Evolutionary conservation across 106 monocot species (phyloP), one percentile per base, ranked within the genome.

Genomic region (Dioscorea alata): DNA sequence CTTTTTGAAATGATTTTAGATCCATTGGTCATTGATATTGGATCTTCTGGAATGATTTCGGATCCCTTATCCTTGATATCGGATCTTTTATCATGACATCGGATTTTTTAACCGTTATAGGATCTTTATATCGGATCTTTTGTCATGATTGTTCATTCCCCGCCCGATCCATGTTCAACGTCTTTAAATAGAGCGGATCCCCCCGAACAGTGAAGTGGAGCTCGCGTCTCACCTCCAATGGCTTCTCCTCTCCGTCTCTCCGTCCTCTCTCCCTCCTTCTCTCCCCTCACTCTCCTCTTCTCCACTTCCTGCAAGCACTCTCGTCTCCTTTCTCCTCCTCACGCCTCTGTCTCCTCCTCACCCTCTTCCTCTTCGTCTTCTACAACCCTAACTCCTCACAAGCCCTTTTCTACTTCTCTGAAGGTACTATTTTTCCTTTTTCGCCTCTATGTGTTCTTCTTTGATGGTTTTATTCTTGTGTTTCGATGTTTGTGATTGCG

Each of bases 121-220:
- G n/a, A n/a, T n/a, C n/a, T n/a, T n/a, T n/a, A n/a, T n/a, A n/a
- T n/a, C n/a, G n/a, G n/a, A n/a, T n/a, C n/a, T n/a, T n/a, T 99
- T 82, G 97, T 99, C 63, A 99, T 99, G 90, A 88, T 99, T 92
- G 97, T 99, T 87, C 49, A 61, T 51, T 73, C 51, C 13, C 28
- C 22, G 6, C 64, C 54, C 63, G 8, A 17, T 20, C 24, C 25
- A 57, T 18, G 52, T 32, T 49, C 1, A 14, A n/a, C n/a, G n/a
- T n/a, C n/a, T n/a, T n/a, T 28, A 28, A 28, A 28, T 28, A 28
- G 28, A 28, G 28, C 3, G 28, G 28, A 28, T 28, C 3, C 28
- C 28, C 28, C 28, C n/a, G n/a, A n/a, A n/a, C 1, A 28, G 28
- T 28, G 28, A 28, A n/a, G n/a, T 3, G 28, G 3, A 28, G 3